Base-by-base conservation (phyloP, 352 stramenopile species). In the Pythium aphanidermatum region DNA sequence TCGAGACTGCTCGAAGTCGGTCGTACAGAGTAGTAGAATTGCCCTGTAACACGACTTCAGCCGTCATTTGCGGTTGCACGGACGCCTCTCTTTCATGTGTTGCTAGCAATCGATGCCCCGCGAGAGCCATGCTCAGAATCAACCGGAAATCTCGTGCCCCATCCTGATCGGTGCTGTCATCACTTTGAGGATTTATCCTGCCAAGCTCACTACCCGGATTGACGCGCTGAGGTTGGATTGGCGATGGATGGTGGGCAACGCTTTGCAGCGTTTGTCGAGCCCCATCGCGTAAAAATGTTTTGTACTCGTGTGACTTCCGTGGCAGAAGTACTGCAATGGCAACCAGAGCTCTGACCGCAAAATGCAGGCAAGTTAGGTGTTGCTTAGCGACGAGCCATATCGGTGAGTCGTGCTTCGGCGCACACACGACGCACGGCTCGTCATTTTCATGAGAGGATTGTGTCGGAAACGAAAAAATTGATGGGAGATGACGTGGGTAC, bases 301-400 rank as follows among this genome's bases (percentile, higher is more conserved):
- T 69, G 23, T 59, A 46, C 30, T 83, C 70, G 5, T 28, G 13
- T 16, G 70, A 82, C 12, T 56, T 8, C 17, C 28, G 42, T 20
- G 57, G 65, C 3, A 87, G 17, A 42, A 69, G 38, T 7, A 70
- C 42, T 7, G 37, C 39, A 26, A 87, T 46, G 2, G 46, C 37
- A 14, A 70, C 53, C 0, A 77, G 16, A 10, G 51, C 63, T 33
- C 75, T 63, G 25, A 76, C 29, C 0, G 55, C 65, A 17, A 80
- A 55, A 19, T 87, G 70, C 0, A 46, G 42, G 1, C 42, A 35
- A 5, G 72, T 63, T 1, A 30, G 19, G 4, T 49, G 19, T 10
- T 39, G 45, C 1, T 43, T 23, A 19, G 58, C 41, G 0, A 62
- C 41, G 20, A 23, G 30, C 67, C 58, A 67, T 21, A 7, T 33